Conservation (phyloP, 306 rosid genomes). For the Quercus parvula region DNA sequence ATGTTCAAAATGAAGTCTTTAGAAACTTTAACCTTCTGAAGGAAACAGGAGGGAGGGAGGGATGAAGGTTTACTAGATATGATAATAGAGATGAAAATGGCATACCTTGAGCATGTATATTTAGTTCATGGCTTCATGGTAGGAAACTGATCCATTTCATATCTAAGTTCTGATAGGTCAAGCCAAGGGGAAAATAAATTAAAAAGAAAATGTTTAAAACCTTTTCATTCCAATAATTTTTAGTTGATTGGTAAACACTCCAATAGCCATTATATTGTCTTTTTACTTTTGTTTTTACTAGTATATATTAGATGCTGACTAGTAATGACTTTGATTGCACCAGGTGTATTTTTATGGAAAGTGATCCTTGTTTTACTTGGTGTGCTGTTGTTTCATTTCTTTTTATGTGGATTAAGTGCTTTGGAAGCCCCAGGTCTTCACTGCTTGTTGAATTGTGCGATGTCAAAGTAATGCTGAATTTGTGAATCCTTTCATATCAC, state of each 20-base stretch:
- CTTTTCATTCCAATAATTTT: neutral
- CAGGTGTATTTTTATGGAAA: slow-evolving; percentile 64
- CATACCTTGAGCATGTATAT: neutral
- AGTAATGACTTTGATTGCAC: slow-evolving; percentile 19
- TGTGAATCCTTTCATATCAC: neutral
- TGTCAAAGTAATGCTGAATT: neutral
- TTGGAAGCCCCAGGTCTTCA: slow-evolving; percentile 7
- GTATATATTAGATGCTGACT: neutral
- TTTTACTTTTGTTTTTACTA: neutral
- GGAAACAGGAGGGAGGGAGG: neutral
- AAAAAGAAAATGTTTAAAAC: neutral
- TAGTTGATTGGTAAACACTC: neutral
- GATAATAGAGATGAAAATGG: neutral
- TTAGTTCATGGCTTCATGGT: neutral
- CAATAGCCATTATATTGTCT: neutral
- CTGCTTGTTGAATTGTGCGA: neutral
- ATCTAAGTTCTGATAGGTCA: neutral
- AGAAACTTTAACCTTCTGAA: neutral
- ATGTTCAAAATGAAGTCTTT: neutral
- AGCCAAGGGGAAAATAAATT: neutral
- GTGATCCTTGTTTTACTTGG: slow-evolving; percentile 20
- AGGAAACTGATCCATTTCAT: neutral
- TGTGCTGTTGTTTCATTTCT: slow-evolving; percentile 8
- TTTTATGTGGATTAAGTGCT: slow-evolving; percentile 21
- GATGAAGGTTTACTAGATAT: no score